These are phyloP conservation scores for Coccomyxa sp. DNA, from an alignment of 139 green algal genomes.

Conservation along the genomic window DNA sequence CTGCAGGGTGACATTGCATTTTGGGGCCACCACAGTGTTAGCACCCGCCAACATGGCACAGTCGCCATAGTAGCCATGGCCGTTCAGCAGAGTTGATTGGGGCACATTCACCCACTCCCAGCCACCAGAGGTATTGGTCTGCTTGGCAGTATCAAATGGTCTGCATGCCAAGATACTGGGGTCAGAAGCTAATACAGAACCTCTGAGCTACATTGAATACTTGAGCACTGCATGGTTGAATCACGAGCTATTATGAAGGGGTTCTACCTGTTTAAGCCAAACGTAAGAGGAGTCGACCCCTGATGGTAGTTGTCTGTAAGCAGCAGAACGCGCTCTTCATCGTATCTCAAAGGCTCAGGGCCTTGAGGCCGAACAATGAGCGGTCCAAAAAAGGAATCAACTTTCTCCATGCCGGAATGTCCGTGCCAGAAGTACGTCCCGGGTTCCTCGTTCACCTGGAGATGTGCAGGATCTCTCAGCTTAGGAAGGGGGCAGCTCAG, in stretches of 20 bases:
- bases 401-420: conserved; percentile 32
- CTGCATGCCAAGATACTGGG: background rate
- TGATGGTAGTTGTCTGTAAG: conserved; percentile 43
- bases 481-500: too few relatives aligned
- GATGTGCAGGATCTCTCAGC: too few relatives aligned
- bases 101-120: conserved; percentile 39
- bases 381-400: conserved; percentile 50
- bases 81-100: conserved; percentile 51
- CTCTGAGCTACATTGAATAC: background rate
- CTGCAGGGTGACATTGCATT: conserved; percentile 3
- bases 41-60: conserved; percentile 20
- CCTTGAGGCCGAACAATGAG: conserved; percentile 45
- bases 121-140: conserved; percentile 27
- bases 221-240: background rate
- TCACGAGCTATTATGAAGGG: background rate
- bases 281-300: background rate
- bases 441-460: conserved; percentile 38
- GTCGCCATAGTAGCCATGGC: conserved; percentile 34
- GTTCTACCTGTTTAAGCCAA: background rate
- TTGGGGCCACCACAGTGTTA: background rate
- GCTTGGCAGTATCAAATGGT: conserved; percentile 32
- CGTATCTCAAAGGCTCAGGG: conserved; percentile 14
- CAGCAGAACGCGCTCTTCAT: conserved; percentile 35
- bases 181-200: background rate
- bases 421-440: conserved; percentile 62